Base-by-base conservation (phyloP, 345 rosid genomes). In the Hibiscus mutabilis region DNA sequence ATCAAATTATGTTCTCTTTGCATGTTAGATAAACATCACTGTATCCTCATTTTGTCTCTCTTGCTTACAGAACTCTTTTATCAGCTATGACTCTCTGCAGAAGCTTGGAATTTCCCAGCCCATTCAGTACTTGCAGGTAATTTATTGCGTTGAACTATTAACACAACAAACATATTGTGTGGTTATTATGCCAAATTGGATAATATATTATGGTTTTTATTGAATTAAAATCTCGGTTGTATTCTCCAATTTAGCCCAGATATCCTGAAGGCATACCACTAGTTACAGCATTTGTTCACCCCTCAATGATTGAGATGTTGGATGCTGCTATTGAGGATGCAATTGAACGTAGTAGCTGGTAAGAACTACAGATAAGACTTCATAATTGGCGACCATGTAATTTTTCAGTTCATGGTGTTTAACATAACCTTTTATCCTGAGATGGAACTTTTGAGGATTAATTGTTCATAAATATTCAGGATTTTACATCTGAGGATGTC, bases 41-140 rank as follows among this genome's bases (percentile, higher is more conserved):
- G 6, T 68, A 13, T 44, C 13, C 58, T 79, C 73, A 4, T 22
- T 76, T 12, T 74, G 69, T 64, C 62, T 60, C 27, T 14, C 55
- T 47, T 77, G 66, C 72, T 60, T 82, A 81, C 91, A 94, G 99
- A 94, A 88, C 75, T 90, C 97, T 70, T 91, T 80, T 81, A 80
- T 94, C 74, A 78, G 80, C 67, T 91, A 91, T 69, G 96, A 91
- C 19, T 80, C 90, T 46, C 72, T 94, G 86, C 86, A 84, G 71
- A 94, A 92, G 69, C 97, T 94, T 76, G 97, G 99, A 31, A 91
- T 94, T 79, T 81, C 91, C 63, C 96, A 91, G 81, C 91, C 97
- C 69, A 81, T 87, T 61, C 97, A 87, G 83, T 91, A 83, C 83
- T 82, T 94, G 82, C 97, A 90, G 99, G 99, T 91, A 85, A 77